Evolutionary conservation across 169 alveolate genomes (phyloP), one percentile per base, ranked within the genome.

Genomic region (Cryptosporidium ubiquitum): DNA sequence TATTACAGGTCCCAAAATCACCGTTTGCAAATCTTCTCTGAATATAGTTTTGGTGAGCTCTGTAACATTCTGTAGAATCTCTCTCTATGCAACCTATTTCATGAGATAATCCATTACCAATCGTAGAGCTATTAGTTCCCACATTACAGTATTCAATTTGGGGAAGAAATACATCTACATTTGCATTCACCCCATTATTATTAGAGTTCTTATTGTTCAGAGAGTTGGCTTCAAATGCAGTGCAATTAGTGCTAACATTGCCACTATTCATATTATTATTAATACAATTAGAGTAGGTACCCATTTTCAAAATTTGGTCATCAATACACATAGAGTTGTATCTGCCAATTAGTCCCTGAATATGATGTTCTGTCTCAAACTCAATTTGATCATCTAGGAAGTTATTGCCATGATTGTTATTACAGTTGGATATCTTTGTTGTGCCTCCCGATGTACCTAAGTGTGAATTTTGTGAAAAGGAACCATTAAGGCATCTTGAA

Each of bases 271-370:
- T 23, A 73, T 58, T 26, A 55, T 29, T 51, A 20, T 49, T 51
- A 23, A 40, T 69, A 29, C 26, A 69, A 40, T 69, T 69, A 20
- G 84, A 69, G 70, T 29, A 73, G 35, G 51, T 20, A 33, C 85
- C 85, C 85, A 73, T 73, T 73, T 73, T 73, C 33, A 73, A 52
- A 39, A 73, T 29, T 31, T 58, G 69, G 49, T 73, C 85, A 37
- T 73, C 85, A 6, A 73, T 55, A 73, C 70, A 58, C 51, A 73
- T 33, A 18, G 85, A 58, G 14, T 58, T 73, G 85, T 73, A 73
- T 51, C 70, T 73, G 51, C 85, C 85, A 7, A 73, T 37, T 12
- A 33, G 6, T 23, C 55, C 69, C 33, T 73, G 68, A 52, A 44
- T 57, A n/a, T 26, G 57, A 10, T 71, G 37, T 2, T 73, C 55